A percentile compares a stretch with the other conserved stretches of the same genome.
Conservation (phyloP, 768 basidiomycete genomes). For the Russula sp. region DNA sequence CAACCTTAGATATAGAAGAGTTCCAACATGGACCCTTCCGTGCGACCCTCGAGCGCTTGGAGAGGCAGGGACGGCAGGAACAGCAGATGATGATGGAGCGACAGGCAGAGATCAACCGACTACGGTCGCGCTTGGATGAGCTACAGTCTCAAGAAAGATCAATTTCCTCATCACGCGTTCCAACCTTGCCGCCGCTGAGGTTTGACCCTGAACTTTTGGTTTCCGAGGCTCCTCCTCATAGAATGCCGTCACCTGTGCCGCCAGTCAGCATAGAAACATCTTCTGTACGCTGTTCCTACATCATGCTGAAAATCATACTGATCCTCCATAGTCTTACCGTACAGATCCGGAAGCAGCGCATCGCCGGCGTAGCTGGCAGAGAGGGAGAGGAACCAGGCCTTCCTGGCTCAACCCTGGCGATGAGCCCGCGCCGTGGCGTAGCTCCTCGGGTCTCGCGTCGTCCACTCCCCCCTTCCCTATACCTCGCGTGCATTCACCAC, state of each 20-base stretch:
- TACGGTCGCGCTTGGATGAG: constrained; percentile 17
- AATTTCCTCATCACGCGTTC: constrained; percentile 8
- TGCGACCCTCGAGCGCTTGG: constrained; percentile 20
- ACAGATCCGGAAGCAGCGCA: constrained; percentile 4
- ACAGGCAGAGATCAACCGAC: constrained; percentile 18
- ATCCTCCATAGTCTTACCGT: constrained; percentile 10
- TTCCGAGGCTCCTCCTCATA: neutral
- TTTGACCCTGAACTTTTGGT: constrained; percentile 13
- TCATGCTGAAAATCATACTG: neutral
- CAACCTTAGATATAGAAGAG: constrained; percentile 22
- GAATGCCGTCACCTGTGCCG: constrained; percentile 4
- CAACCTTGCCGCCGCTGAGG: constrained; percentile 20
- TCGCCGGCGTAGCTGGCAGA: constrained; percentile 15
- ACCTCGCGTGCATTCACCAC: constrained; percentile 15
- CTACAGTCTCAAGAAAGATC: constrained; percentile 10
- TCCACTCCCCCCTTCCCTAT: constrained; percentile 4
- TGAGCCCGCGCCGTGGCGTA: constrained; percentile 5
- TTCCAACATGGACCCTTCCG: constrained; percentile 28
- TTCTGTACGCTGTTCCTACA: neutral
- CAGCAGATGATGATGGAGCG: constrained; percentile 17
- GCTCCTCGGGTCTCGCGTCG: constrained; percentile 1
- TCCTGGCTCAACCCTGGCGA: constrained; percentile 1
- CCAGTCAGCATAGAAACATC: neutral
- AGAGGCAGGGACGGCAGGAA: constrained; percentile 10
- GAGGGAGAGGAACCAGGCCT: constrained; percentile 1